Evolutionary conservation across 805 yeast species (phyloP), one percentile per base, ranked within the genome.

Genomic region (Phaffomyces opuntiae): DNA sequence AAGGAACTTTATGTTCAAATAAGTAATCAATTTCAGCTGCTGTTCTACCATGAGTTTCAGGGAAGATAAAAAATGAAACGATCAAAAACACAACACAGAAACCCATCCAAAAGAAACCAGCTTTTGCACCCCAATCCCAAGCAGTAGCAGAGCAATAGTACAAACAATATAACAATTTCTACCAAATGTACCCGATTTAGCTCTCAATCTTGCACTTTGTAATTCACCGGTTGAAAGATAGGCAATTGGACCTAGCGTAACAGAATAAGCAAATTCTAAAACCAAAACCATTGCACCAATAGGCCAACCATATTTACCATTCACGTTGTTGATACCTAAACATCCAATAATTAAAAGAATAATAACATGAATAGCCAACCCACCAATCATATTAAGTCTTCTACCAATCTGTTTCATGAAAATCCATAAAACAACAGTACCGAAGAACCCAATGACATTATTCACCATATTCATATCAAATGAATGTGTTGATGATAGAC

Each of bases 1-100:
- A 77, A 9, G 75, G 72, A 48, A 73, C 52, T 5, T 53, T 44
- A 43, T 54, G 57, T 36, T 59, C 40, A 32, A 42, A 42, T 29
- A 42, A 37, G 31, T 36, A 42, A 24, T 37, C 45, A 37, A 42
- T 32, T 7, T 42, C 45, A 12, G 38, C 40, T 11, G 32, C 32
- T n/a, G 40, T 29, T 32, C 45, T 42, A 11, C 38, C 34, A 17
- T 39, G 33, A 32, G 40, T 37, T 31, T 42, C 40, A 14, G 45
- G 45, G 19, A 36, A 42, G 12, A 42, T 16, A 16, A 42, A 42
- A 26, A 27, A 42, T 6, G 26, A 35, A 34, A 42, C 32, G 9
- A 42, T 9, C 3, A 32, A 37, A 5, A 42, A 32, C 4, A 42
- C 19, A 37, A 37, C 39, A 37, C 39, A 37, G 19, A 37, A 37